Evolutionary conservation across 352 stramenopile species (phyloP).

Genomic region (Phytophthora aleatoria): DNA sequence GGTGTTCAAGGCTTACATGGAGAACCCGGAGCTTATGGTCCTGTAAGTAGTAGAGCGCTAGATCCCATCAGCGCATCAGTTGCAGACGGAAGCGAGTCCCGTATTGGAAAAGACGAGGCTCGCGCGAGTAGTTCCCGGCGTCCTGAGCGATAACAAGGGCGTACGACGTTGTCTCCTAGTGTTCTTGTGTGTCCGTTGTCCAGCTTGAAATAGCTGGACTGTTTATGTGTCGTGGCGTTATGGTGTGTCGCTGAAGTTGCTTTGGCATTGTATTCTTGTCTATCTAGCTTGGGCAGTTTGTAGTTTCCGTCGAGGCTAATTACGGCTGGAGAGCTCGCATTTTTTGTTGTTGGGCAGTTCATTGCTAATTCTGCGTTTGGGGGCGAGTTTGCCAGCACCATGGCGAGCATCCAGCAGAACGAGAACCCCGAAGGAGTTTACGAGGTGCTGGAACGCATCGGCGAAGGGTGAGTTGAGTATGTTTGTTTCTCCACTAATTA

Average conservation of each 20-base stretch:
- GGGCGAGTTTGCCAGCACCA: constrained; percentile 24
- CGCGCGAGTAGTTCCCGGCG: constrained; percentile 20
- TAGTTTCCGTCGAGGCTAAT: constrained; percentile 18
- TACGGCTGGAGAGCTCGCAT: constrained; percentile 8
- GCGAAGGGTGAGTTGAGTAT: constrained; percentile 56
- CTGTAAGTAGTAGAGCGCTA: constrained; percentile 55
- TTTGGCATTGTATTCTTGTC: not conserved
- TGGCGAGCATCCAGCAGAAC: constrained; percentile 69
- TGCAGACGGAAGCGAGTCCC: constrained; percentile 25
- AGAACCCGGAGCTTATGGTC: constrained; percentile 91
- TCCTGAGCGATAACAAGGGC: constrained; percentile 34
- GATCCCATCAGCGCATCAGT: constrained; percentile 30
- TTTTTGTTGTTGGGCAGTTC: not conserved
- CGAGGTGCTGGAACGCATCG: constrained; percentile 76
- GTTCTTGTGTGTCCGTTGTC: constrained; percentile 27
- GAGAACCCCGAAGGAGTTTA: constrained; percentile 75
- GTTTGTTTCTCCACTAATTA: not conserved
- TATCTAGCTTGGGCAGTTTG: not conserved
- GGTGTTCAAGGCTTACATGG: constrained; percentile 97
- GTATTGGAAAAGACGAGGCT: constrained; percentile 5
- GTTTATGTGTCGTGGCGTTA: constrained; percentile 10
- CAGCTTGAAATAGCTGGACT: constrained; percentile 26
- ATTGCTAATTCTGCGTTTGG: constrained; percentile 24
- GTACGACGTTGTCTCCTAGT: constrained; percentile 29
- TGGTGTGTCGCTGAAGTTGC: constrained; percentile 16